phyloP scores from a whole-genome alignment of 352 stramenopile species.

The Phytopythium boreale region DNA sequence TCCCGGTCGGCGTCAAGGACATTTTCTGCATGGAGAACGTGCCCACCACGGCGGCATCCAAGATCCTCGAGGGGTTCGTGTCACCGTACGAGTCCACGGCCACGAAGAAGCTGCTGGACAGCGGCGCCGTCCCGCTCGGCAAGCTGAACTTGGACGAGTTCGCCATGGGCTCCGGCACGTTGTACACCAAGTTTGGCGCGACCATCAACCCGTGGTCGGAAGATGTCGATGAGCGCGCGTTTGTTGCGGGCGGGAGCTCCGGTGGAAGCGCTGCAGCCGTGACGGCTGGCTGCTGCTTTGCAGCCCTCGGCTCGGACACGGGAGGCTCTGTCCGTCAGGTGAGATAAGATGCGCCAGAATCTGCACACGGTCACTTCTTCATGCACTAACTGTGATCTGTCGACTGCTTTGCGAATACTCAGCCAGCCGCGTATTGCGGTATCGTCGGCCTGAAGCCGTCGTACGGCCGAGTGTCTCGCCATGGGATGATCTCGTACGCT shows the following conservation, averaged over 20 bases:
- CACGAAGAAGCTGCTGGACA: slow-evolving; percentile 79
- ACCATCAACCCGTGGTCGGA: slow-evolving; percentile 89
- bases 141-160: slow-evolving; percentile 99
- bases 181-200: slow-evolving; percentile 87
- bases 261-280: slow-evolving; percentile 93
- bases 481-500: slow-evolving; percentile 96
- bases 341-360: neutral
- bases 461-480: slow-evolving; percentile 95
- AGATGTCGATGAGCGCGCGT: slow-evolving; percentile 40
- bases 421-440: slow-evolving; percentile 94
- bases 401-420: neutral
- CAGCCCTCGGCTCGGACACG: slow-evolving; percentile 96
- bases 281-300: slow-evolving; percentile 87
- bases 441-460: slow-evolving; percentile 97
- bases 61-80: slow-evolving; percentile 89
- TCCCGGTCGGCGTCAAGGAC: slow-evolving; percentile 96
- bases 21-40: slow-evolving; percentile 91
- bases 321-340: slow-evolving; percentile 95
- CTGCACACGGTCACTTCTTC: neutral
- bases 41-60: slow-evolving; percentile 86
- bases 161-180: slow-evolving; percentile 95
- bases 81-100: slow-evolving; percentile 89
- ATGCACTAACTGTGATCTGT: neutral
- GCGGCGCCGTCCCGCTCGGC: slow-evolving; percentile 92
- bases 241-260: slow-evolving; percentile 92